Evolutionary conservation across 2,329 filamentous ascomycete genomes (phyloP).

Genomic region (Scedosporium dehoogii): DNA sequence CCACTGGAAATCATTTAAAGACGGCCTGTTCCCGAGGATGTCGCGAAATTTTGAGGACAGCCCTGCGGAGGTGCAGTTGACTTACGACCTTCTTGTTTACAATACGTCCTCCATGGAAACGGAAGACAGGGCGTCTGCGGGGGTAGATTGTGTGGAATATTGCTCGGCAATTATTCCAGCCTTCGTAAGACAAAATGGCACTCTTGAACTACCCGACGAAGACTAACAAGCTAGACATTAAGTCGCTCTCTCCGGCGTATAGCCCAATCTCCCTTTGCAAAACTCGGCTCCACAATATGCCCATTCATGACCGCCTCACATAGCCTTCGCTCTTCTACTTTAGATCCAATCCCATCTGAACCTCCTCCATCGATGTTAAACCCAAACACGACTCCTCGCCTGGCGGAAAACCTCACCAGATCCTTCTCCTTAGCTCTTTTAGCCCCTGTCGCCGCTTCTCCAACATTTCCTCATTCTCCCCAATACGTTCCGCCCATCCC

Average conservation of each 20-base stretch:
- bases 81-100: no score
- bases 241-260: slow-evolving; percentile 43
- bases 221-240: neutral
- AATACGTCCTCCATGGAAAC: no score
- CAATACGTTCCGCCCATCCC: slow-evolving; percentile 38
- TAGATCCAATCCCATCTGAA: neutral
- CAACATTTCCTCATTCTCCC: slow-evolving; percentile 41
- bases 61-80: no score
- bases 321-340: slow-evolving; percentile 23
- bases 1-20: no score
- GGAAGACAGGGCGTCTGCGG: no score
- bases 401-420: slow-evolving; percentile 51
- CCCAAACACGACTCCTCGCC: slow-evolving; percentile 48
- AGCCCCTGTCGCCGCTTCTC: slow-evolving; percentile 39
- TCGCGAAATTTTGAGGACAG: no score
- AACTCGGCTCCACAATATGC: slow-evolving; percentile 48
- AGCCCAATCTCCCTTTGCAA: slow-evolving; percentile 51
- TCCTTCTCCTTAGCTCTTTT: slow-evolving; percentile 36
- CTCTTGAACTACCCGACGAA: no score
- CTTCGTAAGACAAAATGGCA: no score
- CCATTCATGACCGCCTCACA: slow-evolving; percentile 52
- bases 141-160: no score
- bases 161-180: no score
- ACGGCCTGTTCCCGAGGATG: no score
- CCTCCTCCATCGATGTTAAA: slow-evolving; percentile 19